A percentile compares a stretch with the other conserved stretches of the same genome.
Evolutionary conservation across 805 yeast genomes (phyloP).

Genomic region (Metschnikowia rubicola): DNA sequence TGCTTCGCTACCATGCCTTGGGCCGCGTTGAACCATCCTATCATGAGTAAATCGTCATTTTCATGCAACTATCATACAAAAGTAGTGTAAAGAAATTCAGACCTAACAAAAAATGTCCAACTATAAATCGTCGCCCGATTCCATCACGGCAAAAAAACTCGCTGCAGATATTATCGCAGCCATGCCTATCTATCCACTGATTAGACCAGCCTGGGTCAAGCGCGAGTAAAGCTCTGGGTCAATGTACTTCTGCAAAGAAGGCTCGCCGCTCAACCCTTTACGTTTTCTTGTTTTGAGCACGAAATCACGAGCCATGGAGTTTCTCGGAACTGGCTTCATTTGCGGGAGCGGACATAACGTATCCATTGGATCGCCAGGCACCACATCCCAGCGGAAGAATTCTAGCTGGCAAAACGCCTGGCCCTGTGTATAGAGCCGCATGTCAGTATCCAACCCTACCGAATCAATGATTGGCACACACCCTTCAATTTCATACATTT

Average conservation of each 20-base stretch:
- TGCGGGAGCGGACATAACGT: conserved; percentile 57
- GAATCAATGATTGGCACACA: conserved; percentile 86
- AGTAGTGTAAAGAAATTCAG: too few relatives aligned
- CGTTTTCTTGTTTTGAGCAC: conserved; percentile 84
- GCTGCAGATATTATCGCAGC: background rate
- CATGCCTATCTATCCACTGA: conserved; percentile 1
- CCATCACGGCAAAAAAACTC: too few relatives aligned
- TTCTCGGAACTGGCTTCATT: conserved; percentile 68
- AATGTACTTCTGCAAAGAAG: conserved; percentile 57
- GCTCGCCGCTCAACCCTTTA: conserved; percentile 76
- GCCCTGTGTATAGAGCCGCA: conserved; percentile 74
- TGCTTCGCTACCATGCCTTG: too few relatives aligned
- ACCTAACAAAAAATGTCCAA: too few relatives aligned
- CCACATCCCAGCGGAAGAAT: conserved; percentile 70
- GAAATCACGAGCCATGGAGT: conserved; percentile 80
- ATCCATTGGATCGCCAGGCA: conserved; percentile 92
- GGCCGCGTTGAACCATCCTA: too few relatives aligned
- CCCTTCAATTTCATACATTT: conserved; percentile 58
- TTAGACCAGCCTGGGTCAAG: conserved; percentile 47
- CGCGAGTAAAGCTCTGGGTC: conserved; percentile 56
- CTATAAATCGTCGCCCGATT: too few relatives aligned
- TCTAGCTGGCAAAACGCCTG: conserved; percentile 65
- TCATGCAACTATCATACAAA: too few relatives aligned
- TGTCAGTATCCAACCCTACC: conserved; percentile 82
- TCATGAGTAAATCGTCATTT: too few relatives aligned